Evolutionary conservation across 495 filamentous ascomycete genomes (phyloP), one percentile per base, ranked within the genome.

Genomic region (Pyrenopolyporus hunteri): DNA sequence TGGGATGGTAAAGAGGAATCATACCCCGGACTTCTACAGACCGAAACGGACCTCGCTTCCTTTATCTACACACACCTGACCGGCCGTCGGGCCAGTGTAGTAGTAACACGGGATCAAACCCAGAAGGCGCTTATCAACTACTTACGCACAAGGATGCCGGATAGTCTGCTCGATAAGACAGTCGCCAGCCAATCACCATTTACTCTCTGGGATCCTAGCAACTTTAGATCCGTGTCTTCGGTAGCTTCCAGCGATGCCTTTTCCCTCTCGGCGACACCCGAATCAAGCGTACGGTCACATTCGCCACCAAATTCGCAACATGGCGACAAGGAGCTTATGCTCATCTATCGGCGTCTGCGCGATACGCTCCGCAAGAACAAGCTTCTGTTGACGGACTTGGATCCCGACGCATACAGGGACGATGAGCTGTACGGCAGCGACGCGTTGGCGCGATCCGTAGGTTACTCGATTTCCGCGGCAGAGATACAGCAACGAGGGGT

Each of bases 401-500:
- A 69, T 16, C 50, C 48, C n/a, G 59, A 69, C 2, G 32, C n/a
- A 25, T 14, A 22, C 2, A 59, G 35, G 9, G 74, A 72, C 14
- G 73, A 84, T 32, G 81, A 85, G 26, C 70, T 92, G 31, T 76
- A 80, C 3, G 78, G 83, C 32, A 87, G 84, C 6, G 89, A 93
- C 63, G 84, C 85, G 0, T 69, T 98, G 35, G 87, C 90, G 28
- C 80, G 79, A 42, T 83, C 86, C 35, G 85, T 98, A 13, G 94
- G 92, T 0, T 91, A 83, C 73, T 92, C 93, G n/a, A 93, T 99
- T 45, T 85, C 93, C 1, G 86, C 91, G 0, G 85, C 89, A 4
- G 94, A 99, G 72, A 97, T 99, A 53, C 85, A 91, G 37, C 93
- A 97, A 68, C 89, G 94, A 47, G 94, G 95, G 10, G 77, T 92